Conservation (phyloP, 164 flowering plant genomes). For the Santalum album region DNA sequence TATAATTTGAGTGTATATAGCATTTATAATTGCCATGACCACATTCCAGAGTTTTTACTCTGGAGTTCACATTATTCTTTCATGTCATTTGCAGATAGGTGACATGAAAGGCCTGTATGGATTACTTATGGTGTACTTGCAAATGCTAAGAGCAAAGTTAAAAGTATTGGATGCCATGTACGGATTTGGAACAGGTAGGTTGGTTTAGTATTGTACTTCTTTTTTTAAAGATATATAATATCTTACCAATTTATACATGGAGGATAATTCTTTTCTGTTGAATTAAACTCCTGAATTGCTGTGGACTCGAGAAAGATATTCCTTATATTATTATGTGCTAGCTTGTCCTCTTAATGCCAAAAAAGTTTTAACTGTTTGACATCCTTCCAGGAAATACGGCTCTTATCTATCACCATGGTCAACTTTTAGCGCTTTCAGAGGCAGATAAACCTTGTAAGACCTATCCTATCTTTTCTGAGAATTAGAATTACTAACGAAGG, state of each 20-base stretch:
- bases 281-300: too few relatives aligned
- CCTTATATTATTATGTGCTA: background rate
- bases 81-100: constrained; percentile 53
- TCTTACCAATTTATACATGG: too few relatives aligned
- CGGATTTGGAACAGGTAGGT: constrained; percentile 74
- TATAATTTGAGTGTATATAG: too few relatives aligned
- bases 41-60: too few relatives aligned
- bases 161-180: constrained; percentile 72
- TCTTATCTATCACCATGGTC: constrained; percentile 84
- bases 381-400: constrained; percentile 70
- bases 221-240: too few relatives aligned
- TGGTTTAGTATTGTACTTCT: background rate
- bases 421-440: constrained; percentile 79
- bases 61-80: too few relatives aligned
- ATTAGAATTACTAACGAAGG: too few relatives aligned
- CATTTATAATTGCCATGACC: too few relatives aligned
- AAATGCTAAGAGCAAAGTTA: constrained; percentile 64
- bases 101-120: constrained; percentile 89
- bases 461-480: background rate
- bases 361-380: constrained; percentile 7
- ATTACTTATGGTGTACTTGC: constrained; percentile 61
- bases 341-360: background rate
- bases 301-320: too few relatives aligned
- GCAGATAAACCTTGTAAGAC: constrained; percentile 90
- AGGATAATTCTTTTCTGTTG: too few relatives aligned